These are phyloP conservation scores for Cardamine chenopodiifolia DNA, from an alignment of 345 rosid species.

Conservation along the genomic window DNA sequence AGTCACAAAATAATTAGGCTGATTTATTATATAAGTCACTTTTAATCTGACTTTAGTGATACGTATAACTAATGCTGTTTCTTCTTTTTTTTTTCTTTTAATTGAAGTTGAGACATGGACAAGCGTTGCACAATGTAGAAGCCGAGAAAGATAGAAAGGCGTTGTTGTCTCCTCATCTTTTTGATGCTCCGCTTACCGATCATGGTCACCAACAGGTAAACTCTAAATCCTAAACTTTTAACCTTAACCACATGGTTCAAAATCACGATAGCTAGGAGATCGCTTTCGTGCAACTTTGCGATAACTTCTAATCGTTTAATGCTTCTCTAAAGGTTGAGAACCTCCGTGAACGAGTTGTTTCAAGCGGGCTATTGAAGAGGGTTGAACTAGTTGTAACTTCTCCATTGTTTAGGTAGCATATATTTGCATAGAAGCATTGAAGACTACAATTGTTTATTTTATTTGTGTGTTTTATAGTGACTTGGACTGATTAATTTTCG, in stretches of 20 bases:
- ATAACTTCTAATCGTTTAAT: not conserved
- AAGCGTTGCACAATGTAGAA: conserved; percentile 67
- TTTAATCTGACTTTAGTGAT: no score
- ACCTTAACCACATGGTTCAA: not conserved
- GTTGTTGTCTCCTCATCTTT: conserved; percentile 53
- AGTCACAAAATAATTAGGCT: not conserved
- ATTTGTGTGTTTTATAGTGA: not conserved
- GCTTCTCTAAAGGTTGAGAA: conserved; percentile 38
- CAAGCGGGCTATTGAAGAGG: conserved; percentile 39
- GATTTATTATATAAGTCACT: not conserved
- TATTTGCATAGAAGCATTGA: not conserved
- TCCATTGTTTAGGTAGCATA: conserved; percentile 43
- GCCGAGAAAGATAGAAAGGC: conserved; percentile 50
- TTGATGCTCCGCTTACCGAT: conserved; percentile 66
- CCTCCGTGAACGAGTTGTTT: conserved; percentile 35
- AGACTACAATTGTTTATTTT: not conserved
- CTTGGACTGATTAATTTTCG: not conserved
- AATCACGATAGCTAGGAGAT: not conserved
- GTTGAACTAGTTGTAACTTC: conserved; percentile 45
- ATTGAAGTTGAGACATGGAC: conserved; percentile 71
- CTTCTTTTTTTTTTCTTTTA: not conserved
- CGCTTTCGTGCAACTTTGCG: not conserved
- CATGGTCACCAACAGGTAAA: conserved; percentile 61
- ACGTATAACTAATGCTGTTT: not conserved
- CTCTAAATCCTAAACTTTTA: not conserved